Evolutionary conservation across 1,284 basidiomycete genomes (phyloP).

Genomic region (Inonotus obliquus): DNA sequence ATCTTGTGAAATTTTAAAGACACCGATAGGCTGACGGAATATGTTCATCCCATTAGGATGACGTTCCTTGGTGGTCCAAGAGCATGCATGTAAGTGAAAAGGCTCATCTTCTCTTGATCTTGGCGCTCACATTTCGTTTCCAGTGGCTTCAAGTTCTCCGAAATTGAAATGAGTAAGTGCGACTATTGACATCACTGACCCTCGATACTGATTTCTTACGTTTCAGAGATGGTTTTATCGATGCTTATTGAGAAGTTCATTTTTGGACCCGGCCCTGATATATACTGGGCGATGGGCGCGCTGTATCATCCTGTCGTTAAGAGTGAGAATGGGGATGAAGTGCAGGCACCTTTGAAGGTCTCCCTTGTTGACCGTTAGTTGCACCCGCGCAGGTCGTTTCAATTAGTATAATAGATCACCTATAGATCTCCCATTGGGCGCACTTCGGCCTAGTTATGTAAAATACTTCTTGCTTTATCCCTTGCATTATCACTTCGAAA

Average conservation of each 20-base stretch:
- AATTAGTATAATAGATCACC: too few relatives aligned
- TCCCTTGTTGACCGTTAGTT: not conserved
- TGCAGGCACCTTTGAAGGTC: constrained; percentile 12
- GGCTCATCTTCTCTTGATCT: not conserved
- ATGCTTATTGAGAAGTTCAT: constrained; percentile 16
- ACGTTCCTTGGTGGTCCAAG: constrained; percentile 20
- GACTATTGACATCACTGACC: not conserved
- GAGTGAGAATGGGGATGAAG: not conserved
- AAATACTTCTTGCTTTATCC: too few relatives aligned
- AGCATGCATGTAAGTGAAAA: constrained; percentile 19
- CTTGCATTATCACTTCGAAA: too few relatives aligned
- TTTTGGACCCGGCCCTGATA: constrained; percentile 9
- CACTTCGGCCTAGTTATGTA: too few relatives aligned
- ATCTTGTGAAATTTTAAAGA: not conserved
- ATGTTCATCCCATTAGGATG: constrained; percentile 13
- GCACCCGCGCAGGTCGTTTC: not conserved
- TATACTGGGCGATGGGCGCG: constrained; percentile 9
- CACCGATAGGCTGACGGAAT: not conserved
- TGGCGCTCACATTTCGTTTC: not conserved
- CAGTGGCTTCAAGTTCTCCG: constrained; percentile 19
- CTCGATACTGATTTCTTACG: not conserved
- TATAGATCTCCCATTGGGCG: too few relatives aligned
- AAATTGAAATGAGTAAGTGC: constrained; percentile 17
- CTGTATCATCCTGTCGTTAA: constrained; percentile 6
- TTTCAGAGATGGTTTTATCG: constrained; percentile 12